Evolutionary conservation across 257 asterid genomes (phyloP).

Genomic region (Solanum chilense): DNA sequence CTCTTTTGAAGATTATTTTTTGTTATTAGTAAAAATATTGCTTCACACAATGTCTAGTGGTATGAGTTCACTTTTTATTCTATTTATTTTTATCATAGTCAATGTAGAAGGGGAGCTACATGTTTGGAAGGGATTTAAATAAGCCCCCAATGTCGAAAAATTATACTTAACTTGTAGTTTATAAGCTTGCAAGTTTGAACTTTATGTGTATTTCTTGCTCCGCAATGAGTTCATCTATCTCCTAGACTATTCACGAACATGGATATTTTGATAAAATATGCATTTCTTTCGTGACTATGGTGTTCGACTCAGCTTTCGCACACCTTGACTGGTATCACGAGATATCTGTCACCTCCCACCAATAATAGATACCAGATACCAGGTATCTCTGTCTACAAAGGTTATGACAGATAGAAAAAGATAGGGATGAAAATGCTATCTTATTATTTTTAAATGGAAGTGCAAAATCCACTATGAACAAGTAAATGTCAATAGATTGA

Average conservation of each 20-base stretch:
- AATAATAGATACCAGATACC: background rate
- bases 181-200: background rate
- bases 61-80: no score
- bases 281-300: background rate
- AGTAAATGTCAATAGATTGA: no score
- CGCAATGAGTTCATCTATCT: background rate
- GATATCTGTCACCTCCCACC: background rate
- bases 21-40: no score
- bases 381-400: background rate
- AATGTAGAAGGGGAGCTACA: background rate
- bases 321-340: no score
- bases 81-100: background rate
- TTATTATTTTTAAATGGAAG: no score
- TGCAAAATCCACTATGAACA: background rate
- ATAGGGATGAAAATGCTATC: background rate
- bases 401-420: background rate
- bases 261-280: background rate
- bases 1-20: no score
- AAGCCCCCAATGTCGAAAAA: background rate
- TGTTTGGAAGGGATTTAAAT: background rate
- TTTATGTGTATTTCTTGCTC: background rate
- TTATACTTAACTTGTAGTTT: background rate
- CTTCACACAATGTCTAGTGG: no score
- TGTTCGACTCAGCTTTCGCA: background rate
- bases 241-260: background rate